Base-by-base conservation (phyloP, 306 rosid species). In the Fagus crenata region DNA sequence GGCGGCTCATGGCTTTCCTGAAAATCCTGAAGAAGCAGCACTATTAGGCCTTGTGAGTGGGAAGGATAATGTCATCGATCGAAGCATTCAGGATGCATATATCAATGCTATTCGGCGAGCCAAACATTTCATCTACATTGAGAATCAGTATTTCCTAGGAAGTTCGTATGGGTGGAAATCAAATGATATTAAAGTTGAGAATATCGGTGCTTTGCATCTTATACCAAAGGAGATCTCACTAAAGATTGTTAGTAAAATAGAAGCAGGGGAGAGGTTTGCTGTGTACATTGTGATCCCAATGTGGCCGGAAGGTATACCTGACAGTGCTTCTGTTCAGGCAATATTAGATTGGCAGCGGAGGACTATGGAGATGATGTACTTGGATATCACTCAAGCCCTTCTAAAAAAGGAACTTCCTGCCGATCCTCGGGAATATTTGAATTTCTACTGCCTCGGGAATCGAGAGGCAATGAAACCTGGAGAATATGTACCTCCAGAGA, bases 251-350 rank as follows among this genome's bases (percentile, higher is more conserved):
- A 90, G 93, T 78, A 92, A 94, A 84, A 94, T 94, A 72, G 95
- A 92, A 87, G 90, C 92, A 4, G 85, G 87, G 33, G 88, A 94
- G 76, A 85, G 93, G 54, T 94, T 94, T 69, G 41, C 75, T 5
- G 93, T 86, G 22, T 95, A 92, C 82, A 70, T 92, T 82, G 93
- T 94, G 22, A 83, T 95, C 42, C 98, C 96, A 69, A 89, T 90
- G 97, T 95, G 98, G 96, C 98, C 97, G 51, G 93, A 95, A 86
- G 96, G 97, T 43, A 64, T 84, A 28, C 98, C 98, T 14, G 93
- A 90, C 71, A 94, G 96, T 76, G 90, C 3, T 53, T 90, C 96
- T 35, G 92, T 90, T 80, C 98, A 90, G 42, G 96, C 96, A 22
- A 94, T 92, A 71, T 39, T 94, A 41, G 93, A 94, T 49, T 94